These are phyloP conservation scores for Ophiostoma himal-ulmi DNA, from an alignment of 2,329 filamentous ascomycete species.

Conservation along the genomic window DNA sequence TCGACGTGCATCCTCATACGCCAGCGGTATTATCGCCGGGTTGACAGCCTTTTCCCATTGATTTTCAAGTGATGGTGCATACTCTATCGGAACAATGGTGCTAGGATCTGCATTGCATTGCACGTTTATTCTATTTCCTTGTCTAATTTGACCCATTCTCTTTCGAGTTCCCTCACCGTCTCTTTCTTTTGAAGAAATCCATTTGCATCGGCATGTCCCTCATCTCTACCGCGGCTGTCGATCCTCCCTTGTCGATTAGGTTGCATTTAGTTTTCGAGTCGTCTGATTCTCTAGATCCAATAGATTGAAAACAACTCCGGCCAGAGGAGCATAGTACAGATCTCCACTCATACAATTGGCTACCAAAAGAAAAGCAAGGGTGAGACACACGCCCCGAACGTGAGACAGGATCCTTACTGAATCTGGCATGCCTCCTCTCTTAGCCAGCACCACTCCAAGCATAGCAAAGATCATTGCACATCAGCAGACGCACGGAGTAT, in stretches of 20 bases:
- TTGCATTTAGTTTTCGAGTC: not conserved
- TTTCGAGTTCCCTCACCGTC: not conserved
- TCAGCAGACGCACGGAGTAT: not conserved
- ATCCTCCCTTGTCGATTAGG: not conserved
- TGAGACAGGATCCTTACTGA: constrained; percentile 6
- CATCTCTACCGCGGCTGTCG: not conserved
- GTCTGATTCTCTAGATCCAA: not conserved
- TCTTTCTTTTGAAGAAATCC: not conserved
- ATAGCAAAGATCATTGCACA: not conserved
- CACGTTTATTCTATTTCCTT: not conserved
- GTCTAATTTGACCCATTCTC: not conserved
- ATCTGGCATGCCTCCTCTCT: not conserved
- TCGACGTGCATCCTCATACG: not conserved
- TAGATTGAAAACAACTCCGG: not conserved
- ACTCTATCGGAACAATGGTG: not conserved
- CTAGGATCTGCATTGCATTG: not conserved
- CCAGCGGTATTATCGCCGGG: not conserved
- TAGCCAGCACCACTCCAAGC: no score
- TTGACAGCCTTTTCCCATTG: not conserved
- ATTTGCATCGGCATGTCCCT: not conserved
- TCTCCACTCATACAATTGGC: no score
- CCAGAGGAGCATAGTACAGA: not conserved
- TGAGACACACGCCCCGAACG: not conserved
- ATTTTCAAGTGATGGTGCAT: not conserved
- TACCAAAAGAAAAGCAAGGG: not conserved